Evolutionary conservation across 2,329 filamentous ascomycete species (phyloP).

Genomic region (Fusarium sp.): DNA sequence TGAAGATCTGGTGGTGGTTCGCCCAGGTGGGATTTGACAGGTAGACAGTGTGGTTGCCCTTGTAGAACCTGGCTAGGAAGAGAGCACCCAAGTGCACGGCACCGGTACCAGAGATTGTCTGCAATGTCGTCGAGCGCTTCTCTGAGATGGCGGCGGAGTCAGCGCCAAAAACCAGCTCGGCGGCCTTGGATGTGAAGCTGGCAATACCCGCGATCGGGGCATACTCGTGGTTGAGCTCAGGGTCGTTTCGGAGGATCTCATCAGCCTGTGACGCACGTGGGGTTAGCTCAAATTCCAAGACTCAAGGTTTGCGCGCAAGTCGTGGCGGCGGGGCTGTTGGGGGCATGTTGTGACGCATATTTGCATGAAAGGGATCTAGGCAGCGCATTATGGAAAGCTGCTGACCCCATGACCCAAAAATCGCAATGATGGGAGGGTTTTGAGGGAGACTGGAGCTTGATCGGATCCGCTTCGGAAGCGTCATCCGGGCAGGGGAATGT

Average conservation of each 20-base stretch:
- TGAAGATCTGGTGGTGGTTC: conserved; percentile 99
- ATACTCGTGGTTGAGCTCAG: conserved; percentile 96
- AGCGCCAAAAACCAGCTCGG: conserved; percentile 86
- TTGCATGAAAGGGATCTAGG: conserved; percentile 27
- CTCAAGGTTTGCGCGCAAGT: conserved; percentile 11
- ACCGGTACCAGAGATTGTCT: conserved; percentile 97
- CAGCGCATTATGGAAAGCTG: conserved; percentile 23
- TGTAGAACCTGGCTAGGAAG: conserved; percentile 94
- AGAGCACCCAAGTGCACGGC: conserved; percentile 93
- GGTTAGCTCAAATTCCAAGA: conserved; percentile 39
- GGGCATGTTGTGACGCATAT: conserved; percentile 30
- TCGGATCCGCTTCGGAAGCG: conserved; percentile 21
- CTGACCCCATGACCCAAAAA: conserved; percentile 38
- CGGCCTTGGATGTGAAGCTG: conserved; percentile 88
- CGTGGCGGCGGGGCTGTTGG: conserved; percentile 27
- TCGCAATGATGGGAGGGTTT: conserved; percentile 24
- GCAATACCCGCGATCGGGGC: conserved; percentile 92
- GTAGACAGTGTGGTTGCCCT: conserved; percentile 80
- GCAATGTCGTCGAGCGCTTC: conserved; percentile 82
- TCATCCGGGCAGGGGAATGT: background rate
- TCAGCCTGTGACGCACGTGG: conserved; percentile 75
- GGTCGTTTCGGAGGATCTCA: conserved; percentile 87
- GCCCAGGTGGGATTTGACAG: conserved; percentile 97
- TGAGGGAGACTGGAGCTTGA: conserved; percentile 12
- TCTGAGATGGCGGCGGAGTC: conserved; percentile 86